Evolutionary conservation across 2,329 filamentous ascomycete species (phyloP).

Genomic region (Monilinia laxa): DNA sequence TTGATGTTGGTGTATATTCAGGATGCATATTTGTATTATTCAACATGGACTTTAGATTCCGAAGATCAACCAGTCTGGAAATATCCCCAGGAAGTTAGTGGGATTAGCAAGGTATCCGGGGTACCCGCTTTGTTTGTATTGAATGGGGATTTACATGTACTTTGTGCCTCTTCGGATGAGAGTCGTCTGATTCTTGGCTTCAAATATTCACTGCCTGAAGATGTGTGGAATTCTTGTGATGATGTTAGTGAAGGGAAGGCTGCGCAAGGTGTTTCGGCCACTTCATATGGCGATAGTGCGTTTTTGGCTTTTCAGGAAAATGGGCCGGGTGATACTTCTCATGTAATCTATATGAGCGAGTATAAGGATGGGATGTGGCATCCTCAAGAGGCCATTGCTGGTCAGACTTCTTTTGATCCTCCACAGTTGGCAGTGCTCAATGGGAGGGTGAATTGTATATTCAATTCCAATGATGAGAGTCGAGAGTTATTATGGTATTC

Average conservation of each 20-base stretch:
- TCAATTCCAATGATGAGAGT: conserved; percentile 38
- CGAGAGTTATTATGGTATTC: conserved; percentile 43
- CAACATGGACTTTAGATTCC: conserved; percentile 34
- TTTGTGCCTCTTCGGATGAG: conserved; percentile 37
- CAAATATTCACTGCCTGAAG: conserved; percentile 37
- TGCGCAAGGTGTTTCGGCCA: conserved; percentile 40
- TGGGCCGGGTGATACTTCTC: conserved; percentile 30
- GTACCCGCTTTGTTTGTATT: conserved; percentile 42
- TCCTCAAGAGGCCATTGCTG: conserved; percentile 30
- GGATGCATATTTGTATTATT: conserved; percentile 36
- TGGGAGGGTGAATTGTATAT: conserved; percentile 41
- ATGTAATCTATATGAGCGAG: conserved; percentile 32
- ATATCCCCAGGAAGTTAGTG: conserved; percentile 34
- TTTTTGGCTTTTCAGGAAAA: conserved; percentile 39
- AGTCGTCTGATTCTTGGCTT: conserved; percentile 39
- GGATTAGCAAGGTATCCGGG: conserved; percentile 31
- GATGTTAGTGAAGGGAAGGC: conserved; percentile 42
- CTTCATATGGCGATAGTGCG: conserved; percentile 40
- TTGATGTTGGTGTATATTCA: conserved; percentile 41
- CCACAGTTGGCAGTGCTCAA: conserved; percentile 37
- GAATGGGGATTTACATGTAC: conserved; percentile 39
- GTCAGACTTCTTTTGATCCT: conserved; percentile 31
- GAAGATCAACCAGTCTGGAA: conserved; percentile 30
- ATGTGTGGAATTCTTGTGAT: conserved; percentile 39
- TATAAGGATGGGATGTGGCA: conserved; percentile 32